Evolutionary conservation across 2,329 filamentous ascomycete species (phyloP).

Genomic region (Colletotrichum agaves): DNA sequence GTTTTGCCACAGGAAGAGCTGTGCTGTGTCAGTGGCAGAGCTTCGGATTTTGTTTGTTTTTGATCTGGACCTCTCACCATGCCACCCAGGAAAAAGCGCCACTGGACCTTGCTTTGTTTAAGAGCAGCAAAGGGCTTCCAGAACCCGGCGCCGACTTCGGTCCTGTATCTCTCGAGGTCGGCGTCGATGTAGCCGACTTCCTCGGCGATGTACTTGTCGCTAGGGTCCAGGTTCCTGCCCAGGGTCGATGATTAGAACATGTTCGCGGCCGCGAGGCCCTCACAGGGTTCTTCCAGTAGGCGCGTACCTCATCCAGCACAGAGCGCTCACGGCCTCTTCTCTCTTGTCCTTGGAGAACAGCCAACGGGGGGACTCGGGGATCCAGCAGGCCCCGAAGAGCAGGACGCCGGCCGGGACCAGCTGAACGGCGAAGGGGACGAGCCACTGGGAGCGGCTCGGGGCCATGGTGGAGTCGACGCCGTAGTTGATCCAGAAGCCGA

Average conservation of each 20-base stretch:
- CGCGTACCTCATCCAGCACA: constrained; percentile 67
- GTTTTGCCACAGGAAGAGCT: constrained; percentile 83
- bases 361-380: constrained; percentile 76
- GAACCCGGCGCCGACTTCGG: constrained; percentile 75
- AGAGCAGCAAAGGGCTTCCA: constrained; percentile 76
- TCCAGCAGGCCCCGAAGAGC: constrained; percentile 67
- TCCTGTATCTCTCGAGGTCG: constrained; percentile 72
- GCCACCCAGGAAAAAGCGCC: constrained; percentile 78
- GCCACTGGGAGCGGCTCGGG: constrained; percentile 65
- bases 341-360: constrained; percentile 70
- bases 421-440: constrained; percentile 73
- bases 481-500: constrained; percentile 73
- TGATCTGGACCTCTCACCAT: constrained; percentile 48
- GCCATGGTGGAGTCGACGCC: constrained; percentile 64
- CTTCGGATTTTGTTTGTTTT: too few species aligned
- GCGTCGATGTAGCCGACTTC: constrained; percentile 77
- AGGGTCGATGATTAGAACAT: neutral
- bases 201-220: constrained; percentile 76
- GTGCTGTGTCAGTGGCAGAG: neutral
- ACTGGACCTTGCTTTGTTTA: constrained; percentile 68
- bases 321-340: constrained; percentile 66
- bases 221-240: constrained; percentile 56
- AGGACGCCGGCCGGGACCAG: constrained; percentile 74
- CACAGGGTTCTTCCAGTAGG: neutral
- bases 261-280: neutral